phyloP scores from a whole-genome alignment of 331 rosid genomes.

The Acacia concinna region DNA sequence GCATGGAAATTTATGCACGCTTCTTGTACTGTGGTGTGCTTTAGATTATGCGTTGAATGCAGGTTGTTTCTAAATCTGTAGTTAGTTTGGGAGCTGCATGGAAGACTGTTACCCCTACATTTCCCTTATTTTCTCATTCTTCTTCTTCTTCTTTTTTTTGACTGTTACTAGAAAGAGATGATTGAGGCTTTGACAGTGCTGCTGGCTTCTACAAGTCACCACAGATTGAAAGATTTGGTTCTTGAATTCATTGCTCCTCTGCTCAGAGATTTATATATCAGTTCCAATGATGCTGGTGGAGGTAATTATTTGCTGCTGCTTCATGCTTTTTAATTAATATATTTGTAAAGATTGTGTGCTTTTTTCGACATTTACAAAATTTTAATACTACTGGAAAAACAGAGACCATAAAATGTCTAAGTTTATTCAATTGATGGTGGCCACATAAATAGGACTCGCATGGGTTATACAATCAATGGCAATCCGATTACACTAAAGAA shows the following conservation, averaged over 20 bases:
- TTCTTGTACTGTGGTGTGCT: neutral
- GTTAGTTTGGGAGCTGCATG: neutral
- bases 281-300: slow-evolving; percentile 44
- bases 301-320: slow-evolving; percentile 23
- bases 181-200: slow-evolving; percentile 42
- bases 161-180: slow-evolving; percentile 48
- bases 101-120: neutral
- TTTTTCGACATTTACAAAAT: neutral
- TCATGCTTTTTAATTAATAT: neutral
- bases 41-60: neutral
- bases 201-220: slow-evolving; percentile 62
- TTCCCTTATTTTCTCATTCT: slow-evolving; percentile 21
- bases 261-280: slow-evolving; percentile 59
- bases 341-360: neutral
- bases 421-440: no score
- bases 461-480: no score
- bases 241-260: slow-evolving; percentile 59
- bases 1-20: slow-evolving; percentile 1
- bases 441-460: no score
- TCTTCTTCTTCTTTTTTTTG: slow-evolving; percentile 25
- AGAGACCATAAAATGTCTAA: no score
- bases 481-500: no score
- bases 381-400: neutral
- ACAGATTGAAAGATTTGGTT: slow-evolving; percentile 54
- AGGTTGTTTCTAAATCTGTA: neutral